Evolutionary conservation across 768 basidiomycete genomes (phyloP), one percentile per base, ranked within the genome.

Genomic region (Agrocybe chaxingu): DNA sequence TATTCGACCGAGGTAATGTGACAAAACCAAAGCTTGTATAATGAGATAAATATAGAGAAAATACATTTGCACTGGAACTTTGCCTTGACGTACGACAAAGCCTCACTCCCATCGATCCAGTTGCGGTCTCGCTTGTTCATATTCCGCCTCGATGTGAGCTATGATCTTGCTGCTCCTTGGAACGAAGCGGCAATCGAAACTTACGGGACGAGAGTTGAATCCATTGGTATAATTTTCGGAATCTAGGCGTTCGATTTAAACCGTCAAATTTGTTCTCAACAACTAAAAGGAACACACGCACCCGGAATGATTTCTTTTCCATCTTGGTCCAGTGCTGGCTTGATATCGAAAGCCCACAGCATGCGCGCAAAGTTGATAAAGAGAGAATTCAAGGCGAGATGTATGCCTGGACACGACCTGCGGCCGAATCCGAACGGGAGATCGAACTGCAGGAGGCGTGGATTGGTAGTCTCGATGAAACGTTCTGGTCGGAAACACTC

Each of bases 341-440:
- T 47, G 36, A 72, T 69, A 47, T 72, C 57, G 51, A 71, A 68
- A 7, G 59, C 66, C 63, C 70, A 70, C 2, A 74, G 53, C 3
- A 75, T 57, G 11, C 65, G 57, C 7, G 72, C 60, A n/a, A 69
- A 54, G 45, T 68, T 68, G 46, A 69, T 64, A 53, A 67, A 71
- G 12, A 70, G 37, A 0, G 66, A 68, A 45, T 65, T 67, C 38
- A 60, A 59, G 2, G 71, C 71, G 11, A 72, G 62, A 35, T 67
- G 68, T 58, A 66, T 67, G 1, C 68, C 70, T 0, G 65, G 72
- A 48, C 72, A 74, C 13, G 70, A 66, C 30, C 71, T 62, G 42
- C 73, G 56, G 32, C 73, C 74, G 51, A 73, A 75, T 3, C 74
- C 69, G 54, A 73, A 76, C 8, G 69, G 66, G 34, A 71, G 59